Evolutionary conservation across 768 basidiomycete species (phyloP), one percentile per base, ranked within the genome.

Genomic region (Crassisporium funariophilum): DNA sequence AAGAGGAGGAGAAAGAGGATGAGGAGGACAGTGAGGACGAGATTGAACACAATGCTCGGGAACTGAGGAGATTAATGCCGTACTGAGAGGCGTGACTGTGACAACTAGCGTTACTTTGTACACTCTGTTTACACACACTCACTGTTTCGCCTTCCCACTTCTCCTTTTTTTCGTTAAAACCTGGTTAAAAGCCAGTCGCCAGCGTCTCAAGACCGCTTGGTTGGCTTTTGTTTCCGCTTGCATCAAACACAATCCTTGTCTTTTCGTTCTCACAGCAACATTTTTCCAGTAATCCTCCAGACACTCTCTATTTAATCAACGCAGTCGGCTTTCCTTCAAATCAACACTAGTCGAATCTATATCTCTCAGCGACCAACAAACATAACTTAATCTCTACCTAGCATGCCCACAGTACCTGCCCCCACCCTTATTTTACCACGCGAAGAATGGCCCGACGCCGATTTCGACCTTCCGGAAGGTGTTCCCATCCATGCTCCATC

Each of bases 401-500:
- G 47, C 44, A 88, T 88, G 86, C 64, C 74, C 46, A 69, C 84
- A 41, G 71, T 83, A 31, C 81, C 79, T 27, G 79, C 84, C 4
- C 84, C 83, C 10, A 69, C 78, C 36, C 70, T 76, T 52, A 66
- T 71, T 33, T 59, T 74, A 29, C 65, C 76, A 45, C 78, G 79
- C 52, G 89, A 92, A 68, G 88, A 91, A 71, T 92, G 90, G 89
- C 77, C 81, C 35, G 90, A 92, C 66, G 86, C 86, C 51, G 90
- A 92, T 68, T 91, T 92, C 62, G 90, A 91, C 63, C 71, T 92
- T 16, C 84, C 86, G 44, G 90, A 92, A 38, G 89, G 81, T 34
- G 79, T 79, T 38, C 73, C 81, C 39, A 77, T 89, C 41, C 81
- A 84, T 55, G 66, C 84, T 27, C 76, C 75, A 19, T 78, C 77